Conservation (phyloP, 176 grass and related monocot species). For the Triticum timopheevii region DNA sequence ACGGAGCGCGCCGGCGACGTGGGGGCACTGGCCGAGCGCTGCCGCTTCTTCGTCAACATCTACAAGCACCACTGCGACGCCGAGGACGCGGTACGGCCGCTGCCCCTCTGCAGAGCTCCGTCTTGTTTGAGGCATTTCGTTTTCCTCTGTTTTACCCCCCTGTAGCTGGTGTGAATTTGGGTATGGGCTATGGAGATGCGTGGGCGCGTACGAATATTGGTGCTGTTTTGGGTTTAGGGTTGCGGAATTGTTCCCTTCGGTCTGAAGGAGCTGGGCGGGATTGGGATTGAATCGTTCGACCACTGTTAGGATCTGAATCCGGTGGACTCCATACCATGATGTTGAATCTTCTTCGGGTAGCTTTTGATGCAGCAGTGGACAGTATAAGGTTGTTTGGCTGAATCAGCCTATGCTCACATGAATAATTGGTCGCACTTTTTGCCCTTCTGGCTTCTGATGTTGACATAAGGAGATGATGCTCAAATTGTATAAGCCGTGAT, state of each 20-base stretch:
- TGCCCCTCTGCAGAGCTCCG: not conserved
- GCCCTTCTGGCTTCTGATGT: conserved; percentile 6
- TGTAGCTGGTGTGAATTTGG: conserved; percentile 26
- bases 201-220: conserved; percentile 8
- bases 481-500: not conserved
- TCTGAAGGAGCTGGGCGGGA: conserved; percentile 3
- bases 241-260: conserved; percentile 22
- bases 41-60: conserved; percentile 84
- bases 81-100: conserved; percentile 79
- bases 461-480: conserved; percentile 17
- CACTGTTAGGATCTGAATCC: conserved; percentile 56
- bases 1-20: conserved; percentile 73
- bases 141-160: not conserved
- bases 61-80: conserved; percentile 98
- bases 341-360: conserved; percentile 11
- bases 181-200: not conserved
- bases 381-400: conserved; percentile 20
- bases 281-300: conserved; percentile 28
- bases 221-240: conserved; percentile 44
- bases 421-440: conserved; percentile 5
- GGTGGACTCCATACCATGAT: conserved; percentile 10
- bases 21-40: conserved; percentile 51
- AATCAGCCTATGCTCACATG: conserved; percentile 13
- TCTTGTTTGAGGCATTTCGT: conserved; percentile 21
- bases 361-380: conserved; percentile 1